Evolutionary conservation across 2,329 filamentous ascomycete genomes (phyloP).

Genomic region (Trichophyton rubrum): DNA sequence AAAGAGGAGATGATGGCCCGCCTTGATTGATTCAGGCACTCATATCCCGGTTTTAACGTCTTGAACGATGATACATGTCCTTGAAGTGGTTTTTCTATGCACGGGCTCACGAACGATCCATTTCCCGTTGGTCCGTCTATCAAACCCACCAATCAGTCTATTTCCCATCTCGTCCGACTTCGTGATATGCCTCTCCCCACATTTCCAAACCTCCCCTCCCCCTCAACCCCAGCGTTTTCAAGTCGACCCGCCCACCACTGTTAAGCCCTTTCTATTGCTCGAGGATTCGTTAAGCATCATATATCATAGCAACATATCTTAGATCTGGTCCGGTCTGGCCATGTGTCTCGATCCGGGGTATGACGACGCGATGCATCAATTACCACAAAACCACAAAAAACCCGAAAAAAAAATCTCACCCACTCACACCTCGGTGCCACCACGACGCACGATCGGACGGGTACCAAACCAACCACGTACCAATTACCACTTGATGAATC

Average conservation of each 20-base stretch:
- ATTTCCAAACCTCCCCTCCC: neutral
- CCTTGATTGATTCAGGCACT: slow-evolving; percentile 59
- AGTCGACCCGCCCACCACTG: slow-evolving; percentile 1
- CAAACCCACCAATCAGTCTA: slow-evolving; percentile 12
- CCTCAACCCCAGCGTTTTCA: neutral
- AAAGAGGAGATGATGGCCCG: slow-evolving; percentile 97
- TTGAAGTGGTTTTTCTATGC: slow-evolving; percentile 24
- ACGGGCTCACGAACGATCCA: slow-evolving; percentile 14
- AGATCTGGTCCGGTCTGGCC: neutral
- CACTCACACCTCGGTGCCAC: neutral
- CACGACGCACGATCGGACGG: neutral
- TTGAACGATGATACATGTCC: slow-evolving; percentile 26
- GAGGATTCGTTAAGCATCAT: neutral
- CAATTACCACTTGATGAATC: slow-evolving; percentile 1
- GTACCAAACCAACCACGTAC: neutral
- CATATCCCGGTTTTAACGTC: slow-evolving; percentile 14
- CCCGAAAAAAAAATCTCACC: neutral
- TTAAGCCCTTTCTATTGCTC: slow-evolving; percentile 8
- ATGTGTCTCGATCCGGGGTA: neutral
- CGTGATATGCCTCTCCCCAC: neutral
- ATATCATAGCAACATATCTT: slow-evolving; percentile 4
- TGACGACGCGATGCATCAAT: slow-evolving; percentile 1
- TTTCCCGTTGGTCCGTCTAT: slow-evolving; percentile 12
- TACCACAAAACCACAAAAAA: neutral
- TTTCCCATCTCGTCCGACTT: neutral